A percentile compares a stretch with the other conserved stretches of the same genome.
Evolutionary conservation across 345 rosid genomes (phyloP).

Genomic region (Gossypium anomalum): DNA sequence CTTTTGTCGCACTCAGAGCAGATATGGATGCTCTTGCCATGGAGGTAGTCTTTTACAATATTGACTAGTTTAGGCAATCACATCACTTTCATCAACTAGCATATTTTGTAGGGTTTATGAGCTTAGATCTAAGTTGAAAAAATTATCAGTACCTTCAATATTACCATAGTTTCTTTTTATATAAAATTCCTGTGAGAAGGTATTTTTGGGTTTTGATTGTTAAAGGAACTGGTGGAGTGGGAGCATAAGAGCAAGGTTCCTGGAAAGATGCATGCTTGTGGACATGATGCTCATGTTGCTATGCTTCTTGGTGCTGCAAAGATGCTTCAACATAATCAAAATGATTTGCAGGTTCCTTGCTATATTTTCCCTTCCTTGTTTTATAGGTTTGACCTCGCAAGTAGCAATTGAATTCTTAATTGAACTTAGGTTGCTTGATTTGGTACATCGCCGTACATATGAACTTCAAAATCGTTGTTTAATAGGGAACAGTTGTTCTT

Average conservation of each 20-base stretch:
- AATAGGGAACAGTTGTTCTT: constrained; percentile 76
- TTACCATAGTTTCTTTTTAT: not conserved
- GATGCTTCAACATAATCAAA: constrained; percentile 32
- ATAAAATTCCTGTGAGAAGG: not conserved
- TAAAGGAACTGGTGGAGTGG: constrained; percentile 25
- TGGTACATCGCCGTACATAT: not conserved
- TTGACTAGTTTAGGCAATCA: not conserved
- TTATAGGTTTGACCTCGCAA: constrained; percentile 27
- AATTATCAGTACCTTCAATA: not conserved
- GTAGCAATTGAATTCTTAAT: not conserved
- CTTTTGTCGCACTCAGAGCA: constrained; percentile 48
- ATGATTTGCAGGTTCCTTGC: constrained; percentile 34
- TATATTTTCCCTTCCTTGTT: not conserved
- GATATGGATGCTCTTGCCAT: constrained; percentile 51
- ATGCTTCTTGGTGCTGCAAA: constrained; percentile 72
- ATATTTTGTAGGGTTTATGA: not conserved
- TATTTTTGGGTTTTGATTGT: constrained; percentile 7
- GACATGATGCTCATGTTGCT: constrained; percentile 59
- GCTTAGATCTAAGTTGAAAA: not conserved
- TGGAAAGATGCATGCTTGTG: constrained; percentile 69
- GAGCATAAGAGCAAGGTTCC: constrained; percentile 44
- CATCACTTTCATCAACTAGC: not conserved
- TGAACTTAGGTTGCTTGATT: not conserved
- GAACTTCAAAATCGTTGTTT: constrained; percentile 2
- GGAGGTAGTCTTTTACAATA: constrained; percentile 25